phyloP scores from a whole-genome alignment of 2,329 filamentous ascomycete genomes.

The Paraconiothyrium sp. region DNA sequence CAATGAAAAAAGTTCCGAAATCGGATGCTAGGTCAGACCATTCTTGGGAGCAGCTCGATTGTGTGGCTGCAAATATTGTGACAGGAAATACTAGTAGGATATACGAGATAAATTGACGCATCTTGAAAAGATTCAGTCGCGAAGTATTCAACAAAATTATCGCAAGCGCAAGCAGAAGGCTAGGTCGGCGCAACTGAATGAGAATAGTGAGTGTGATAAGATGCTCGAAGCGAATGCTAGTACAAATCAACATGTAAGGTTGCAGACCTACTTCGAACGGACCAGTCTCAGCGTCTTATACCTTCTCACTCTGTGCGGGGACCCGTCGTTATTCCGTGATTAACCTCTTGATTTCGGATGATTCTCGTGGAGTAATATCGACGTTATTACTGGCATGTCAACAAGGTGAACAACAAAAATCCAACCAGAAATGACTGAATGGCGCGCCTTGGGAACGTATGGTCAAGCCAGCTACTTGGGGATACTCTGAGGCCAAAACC shows the following conservation, averaged over 20 bases:
- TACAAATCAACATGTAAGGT: neutral
- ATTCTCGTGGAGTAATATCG: neutral
- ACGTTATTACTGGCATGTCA: neutral
- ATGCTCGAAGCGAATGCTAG: neutral
- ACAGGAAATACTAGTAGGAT: neutral
- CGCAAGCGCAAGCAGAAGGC: neutral
- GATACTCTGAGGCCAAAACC: neutral
- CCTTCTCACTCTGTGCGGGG: neutral
- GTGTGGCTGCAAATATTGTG: neutral
- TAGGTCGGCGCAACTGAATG: neutral
- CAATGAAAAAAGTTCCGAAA: constrained; percentile 7
- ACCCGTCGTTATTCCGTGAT: constrained; percentile 7
- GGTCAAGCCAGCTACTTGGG: neutral
- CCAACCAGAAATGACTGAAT: neutral
- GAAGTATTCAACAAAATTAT: neutral
- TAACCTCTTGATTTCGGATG: neutral
- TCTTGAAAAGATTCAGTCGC: neutral
- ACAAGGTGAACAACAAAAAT: neutral
- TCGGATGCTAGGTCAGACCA: constrained; percentile 15
- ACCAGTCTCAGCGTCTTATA: neutral
- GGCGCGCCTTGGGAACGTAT: neutral
- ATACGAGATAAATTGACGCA: neutral
- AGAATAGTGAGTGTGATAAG: neutral
- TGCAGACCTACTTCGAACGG: neutral
- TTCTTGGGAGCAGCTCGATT: constrained; percentile 14